phyloP scores from a whole-genome alignment of 176 grass and related monocot genomes.

The Urochloa ruziziensis region DNA sequence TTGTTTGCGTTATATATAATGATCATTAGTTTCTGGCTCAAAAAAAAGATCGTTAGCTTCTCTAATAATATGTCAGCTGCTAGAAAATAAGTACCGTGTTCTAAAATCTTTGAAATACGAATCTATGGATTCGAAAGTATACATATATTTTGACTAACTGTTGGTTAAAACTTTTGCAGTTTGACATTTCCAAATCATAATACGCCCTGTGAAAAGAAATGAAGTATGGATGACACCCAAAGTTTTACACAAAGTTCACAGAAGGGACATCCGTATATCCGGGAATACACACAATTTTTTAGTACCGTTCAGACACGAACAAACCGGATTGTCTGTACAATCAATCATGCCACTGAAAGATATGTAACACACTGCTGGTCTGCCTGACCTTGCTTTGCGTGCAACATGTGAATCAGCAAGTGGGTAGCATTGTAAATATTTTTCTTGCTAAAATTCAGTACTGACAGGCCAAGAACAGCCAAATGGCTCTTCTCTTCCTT shows the following conservation, averaged over 20 bases:
- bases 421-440: not conserved
- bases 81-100: not conserved
- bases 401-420: conserved; percentile 37
- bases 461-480: not conserved
- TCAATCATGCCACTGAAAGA: not conserved
- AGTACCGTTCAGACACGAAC: not conserved
- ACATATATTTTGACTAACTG: too few relatives aligned
- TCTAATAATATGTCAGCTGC: not conserved
- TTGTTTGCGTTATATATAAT: too few relatives aligned
- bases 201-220: too few relatives aligned
- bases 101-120: not conserved
- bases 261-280: not conserved
- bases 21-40: too few relatives aligned
- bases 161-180: too few relatives aligned
- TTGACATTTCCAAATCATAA: too few relatives aligned
- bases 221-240: too few relatives aligned
- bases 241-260: not conserved
- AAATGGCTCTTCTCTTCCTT: not conserved
- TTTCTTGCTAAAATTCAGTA: not conserved
- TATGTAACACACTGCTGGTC: not conserved
- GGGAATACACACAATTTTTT: not conserved
- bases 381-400: not conserved
- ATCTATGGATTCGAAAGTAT: too few relatives aligned
- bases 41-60: not conserved
- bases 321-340: not conserved